These are phyloP conservation scores for Wickerhamiella slavikovae DNA, from an alignment of 805 yeast genomes.

Conservation along the genomic window DNA sequence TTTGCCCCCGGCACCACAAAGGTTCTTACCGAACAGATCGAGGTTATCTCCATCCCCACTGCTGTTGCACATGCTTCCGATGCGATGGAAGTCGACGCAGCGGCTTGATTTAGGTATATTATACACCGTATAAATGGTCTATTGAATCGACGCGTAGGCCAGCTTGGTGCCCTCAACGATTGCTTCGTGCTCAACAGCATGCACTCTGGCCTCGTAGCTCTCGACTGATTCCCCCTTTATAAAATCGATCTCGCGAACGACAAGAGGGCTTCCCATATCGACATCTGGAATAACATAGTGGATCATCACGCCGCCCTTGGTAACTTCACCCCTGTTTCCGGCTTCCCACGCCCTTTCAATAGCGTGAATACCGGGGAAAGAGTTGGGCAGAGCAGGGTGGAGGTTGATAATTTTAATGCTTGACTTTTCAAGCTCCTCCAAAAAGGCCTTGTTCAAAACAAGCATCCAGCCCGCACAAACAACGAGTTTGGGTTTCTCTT, in stretches of 20 bases:
- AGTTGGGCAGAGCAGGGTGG: conserved; percentile 95
- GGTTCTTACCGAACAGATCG: conserved; percentile 47
- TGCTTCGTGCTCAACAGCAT: conserved; percentile 66
- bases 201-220: conserved; percentile 65
- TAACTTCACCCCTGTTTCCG: conserved; percentile 63
- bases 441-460: conserved; percentile 59
- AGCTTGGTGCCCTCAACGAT: conserved; percentile 87
- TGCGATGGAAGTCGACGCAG: conserved; percentile 32
- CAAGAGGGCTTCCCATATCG: conserved; percentile 76
- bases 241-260: conserved; percentile 61
- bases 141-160: too few species aligned
- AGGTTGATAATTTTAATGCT: conserved; percentile 68
- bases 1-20: conserved; percentile 92
- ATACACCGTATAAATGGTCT: too few species aligned
- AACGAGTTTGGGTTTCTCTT: conserved; percentile 51
- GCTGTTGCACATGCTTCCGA: too few species aligned
- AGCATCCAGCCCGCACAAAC: conserved; percentile 99
- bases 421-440: conserved; percentile 39
- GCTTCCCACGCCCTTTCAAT: conserved; percentile 93
- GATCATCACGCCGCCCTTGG: conserved; percentile 84
- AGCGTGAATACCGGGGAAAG: conserved; percentile 93
- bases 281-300: conserved; percentile 94
- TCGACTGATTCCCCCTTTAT: conserved; percentile 57
- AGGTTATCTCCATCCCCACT: too few species aligned
- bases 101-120: neutral